These are phyloP conservation scores for Boletellus sp. DNA, from an alignment of 1,284 basidiomycete genomes.

Conservation along the genomic window DNA sequence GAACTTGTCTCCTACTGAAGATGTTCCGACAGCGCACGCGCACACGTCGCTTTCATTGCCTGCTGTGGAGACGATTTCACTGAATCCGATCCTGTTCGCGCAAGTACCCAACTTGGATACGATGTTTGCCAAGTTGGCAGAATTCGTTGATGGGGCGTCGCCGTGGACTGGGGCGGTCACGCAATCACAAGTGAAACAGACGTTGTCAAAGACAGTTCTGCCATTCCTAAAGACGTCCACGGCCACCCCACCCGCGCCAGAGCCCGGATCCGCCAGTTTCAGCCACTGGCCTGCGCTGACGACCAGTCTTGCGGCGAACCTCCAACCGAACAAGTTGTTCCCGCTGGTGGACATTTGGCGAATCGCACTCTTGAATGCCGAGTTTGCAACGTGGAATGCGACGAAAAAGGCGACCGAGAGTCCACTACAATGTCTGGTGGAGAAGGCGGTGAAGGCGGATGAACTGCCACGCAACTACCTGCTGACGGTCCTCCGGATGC, in stretches of 20 bases:
- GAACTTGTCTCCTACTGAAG: constrained; percentile 4
- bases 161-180: constrained; percentile 34
- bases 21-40: constrained; percentile 59
- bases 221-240: constrained; percentile 68
- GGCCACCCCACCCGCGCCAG: constrained; percentile 22
- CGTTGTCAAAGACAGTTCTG: constrained; percentile 47
- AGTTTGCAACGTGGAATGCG: constrained; percentile 51
- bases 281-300: constrained; percentile 39
- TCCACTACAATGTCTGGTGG: constrained; percentile 43
- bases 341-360: constrained; percentile 85
- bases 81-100: constrained; percentile 73
- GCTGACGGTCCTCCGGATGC: constrained; percentile 68
- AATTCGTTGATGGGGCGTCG: constrained; percentile 53
- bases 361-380: constrained; percentile 65
- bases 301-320: constrained; percentile 39
- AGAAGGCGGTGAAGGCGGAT: constrained; percentile 38
- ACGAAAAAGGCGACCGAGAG: constrained; percentile 32
- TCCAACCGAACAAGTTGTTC: constrained; percentile 66
- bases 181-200: constrained; percentile 46
- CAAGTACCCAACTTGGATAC: constrained; percentile 69
- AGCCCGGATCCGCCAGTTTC: constrained; percentile 11
- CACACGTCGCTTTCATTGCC: constrained; percentile 65
- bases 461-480: constrained; percentile 50
- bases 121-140: constrained; percentile 59
- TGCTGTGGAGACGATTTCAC: constrained; percentile 59